Evolutionary conservation across 2,329 filamentous ascomycete genomes (phyloP).

Genomic region (Alternaria ventricosa): DNA sequence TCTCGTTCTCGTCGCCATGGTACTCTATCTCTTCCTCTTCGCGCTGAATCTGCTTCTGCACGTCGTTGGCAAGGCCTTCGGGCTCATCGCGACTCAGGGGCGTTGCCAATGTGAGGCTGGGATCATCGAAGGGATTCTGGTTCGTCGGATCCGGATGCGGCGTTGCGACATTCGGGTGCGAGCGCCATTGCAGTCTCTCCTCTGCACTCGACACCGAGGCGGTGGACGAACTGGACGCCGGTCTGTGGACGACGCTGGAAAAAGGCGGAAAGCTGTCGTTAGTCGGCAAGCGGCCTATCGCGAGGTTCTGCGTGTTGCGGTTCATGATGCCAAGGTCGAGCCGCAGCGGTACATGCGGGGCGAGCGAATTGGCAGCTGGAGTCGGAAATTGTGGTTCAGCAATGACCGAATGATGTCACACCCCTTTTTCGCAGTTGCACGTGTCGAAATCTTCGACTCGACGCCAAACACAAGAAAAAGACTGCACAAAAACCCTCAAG

Average conservation of each 20-base stretch:
- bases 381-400: background rate
- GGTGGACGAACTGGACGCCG: background rate
- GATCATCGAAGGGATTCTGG: slow-evolving; percentile 31
- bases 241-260: background rate
- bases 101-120: background rate
- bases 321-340: slow-evolving; percentile 14
- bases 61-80: background rate
- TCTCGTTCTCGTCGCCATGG: background rate
- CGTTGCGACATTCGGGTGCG: slow-evolving; percentile 25
- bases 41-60: background rate
- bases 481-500: background rate
- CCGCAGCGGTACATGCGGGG: slow-evolving; percentile 11
- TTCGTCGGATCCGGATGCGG: slow-evolving; percentile 17
- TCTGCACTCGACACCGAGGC: slow-evolving; percentile 27
- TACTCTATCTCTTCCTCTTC: slow-evolving; percentile 6
- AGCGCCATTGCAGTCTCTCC: slow-evolving; percentile 35
- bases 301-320: slow-evolving; percentile 10
- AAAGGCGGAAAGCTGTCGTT: slow-evolving; percentile 10
- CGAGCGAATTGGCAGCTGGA: background rate
- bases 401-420: slow-evolving; percentile 6
- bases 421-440: background rate
- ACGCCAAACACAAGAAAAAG: background rate
- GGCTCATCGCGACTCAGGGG: background rate
- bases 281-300: slow-evolving; percentile 8
- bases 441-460: background rate